These are phyloP conservation scores for Tephrocybe sp. DNA, from an alignment of 768 basidiomycete genomes.

Conservation along the genomic window DNA sequence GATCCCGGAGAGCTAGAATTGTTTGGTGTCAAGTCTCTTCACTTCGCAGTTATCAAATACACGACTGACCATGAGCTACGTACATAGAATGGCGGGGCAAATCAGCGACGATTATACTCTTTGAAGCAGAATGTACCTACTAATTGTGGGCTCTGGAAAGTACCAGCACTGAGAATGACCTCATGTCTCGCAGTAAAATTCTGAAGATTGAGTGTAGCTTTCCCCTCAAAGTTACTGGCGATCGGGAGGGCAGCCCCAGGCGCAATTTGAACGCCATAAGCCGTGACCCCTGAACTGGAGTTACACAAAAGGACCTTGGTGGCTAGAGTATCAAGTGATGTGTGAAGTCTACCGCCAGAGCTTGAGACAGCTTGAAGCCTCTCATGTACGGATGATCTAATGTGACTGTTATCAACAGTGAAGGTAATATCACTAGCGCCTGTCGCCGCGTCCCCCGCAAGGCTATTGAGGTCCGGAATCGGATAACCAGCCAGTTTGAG, in stretches of 20 bases:
- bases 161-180: too few relatives aligned
- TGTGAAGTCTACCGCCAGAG: constrained; percentile 18
- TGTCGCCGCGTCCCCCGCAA: constrained; percentile 16
- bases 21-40: not conserved
- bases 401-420: constrained; percentile 24
- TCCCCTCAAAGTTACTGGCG: too few relatives aligned
- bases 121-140: constrained; percentile 11
- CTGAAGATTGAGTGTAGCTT: constrained; percentile 12
- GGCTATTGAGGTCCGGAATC: constrained; percentile 23
- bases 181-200: constrained; percentile 20
- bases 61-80: too few relatives aligned
- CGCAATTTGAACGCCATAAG: constrained; percentile 24
- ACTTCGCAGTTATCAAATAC: too few relatives aligned
- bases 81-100: too few relatives aligned
- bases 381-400: constrained; percentile 24
- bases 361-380: too few relatives aligned
- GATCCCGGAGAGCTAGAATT: constrained; percentile 31
- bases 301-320: constrained; percentile 22
- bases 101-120: too few relatives aligned
- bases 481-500: constrained; percentile 14
- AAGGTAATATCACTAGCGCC: constrained; percentile 21
- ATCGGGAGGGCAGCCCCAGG: too few relatives aligned
- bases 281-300: constrained; percentile 8
- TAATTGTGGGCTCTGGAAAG: constrained; percentile 27
- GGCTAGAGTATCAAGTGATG: constrained; percentile 25